Evolutionary conservation across 202 grass and related monocot genomes (phyloP).

Genomic region (Panicum hallii): DNA sequence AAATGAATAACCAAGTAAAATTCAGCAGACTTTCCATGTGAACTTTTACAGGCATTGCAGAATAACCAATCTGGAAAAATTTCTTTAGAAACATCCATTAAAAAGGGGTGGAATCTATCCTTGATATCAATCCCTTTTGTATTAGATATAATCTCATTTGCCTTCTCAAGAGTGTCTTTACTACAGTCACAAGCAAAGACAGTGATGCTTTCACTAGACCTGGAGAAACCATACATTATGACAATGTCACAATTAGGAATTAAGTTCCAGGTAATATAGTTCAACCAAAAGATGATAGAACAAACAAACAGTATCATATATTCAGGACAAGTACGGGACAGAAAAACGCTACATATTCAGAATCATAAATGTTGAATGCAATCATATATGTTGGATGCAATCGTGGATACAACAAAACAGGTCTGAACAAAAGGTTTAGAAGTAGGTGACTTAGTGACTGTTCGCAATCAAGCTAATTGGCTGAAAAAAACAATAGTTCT

Average conservation of each 20-base stretch:
- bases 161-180: constrained; percentile 80
- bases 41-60: constrained; percentile 69
- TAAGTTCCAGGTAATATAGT: constrained; percentile 12
- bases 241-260: constrained; percentile 22
- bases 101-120: constrained; percentile 67
- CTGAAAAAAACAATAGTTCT: constrained; percentile 16
- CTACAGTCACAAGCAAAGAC: constrained; percentile 97
- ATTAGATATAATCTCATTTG: constrained; percentile 71
- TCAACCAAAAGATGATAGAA: background rate
- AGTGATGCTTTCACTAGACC: constrained; percentile 63
- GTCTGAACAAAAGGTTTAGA: background rate
- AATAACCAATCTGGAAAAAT: constrained; percentile 87
- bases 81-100: constrained; percentile 74
- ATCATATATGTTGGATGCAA: background rate
- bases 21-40: constrained; percentile 39
- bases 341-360: background rate
- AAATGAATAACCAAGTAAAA: constrained; percentile 49
- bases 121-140: constrained; percentile 47
- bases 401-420: background rate
- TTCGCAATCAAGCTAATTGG: background rate
- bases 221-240: constrained; percentile 55
- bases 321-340: background rate
- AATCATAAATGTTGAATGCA: background rate
- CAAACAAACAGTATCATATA: background rate
- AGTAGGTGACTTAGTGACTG: background rate